Conservation (phyloP, 1,284 basidiomycete species). For the Ganoderma leucocontextum region DNA sequence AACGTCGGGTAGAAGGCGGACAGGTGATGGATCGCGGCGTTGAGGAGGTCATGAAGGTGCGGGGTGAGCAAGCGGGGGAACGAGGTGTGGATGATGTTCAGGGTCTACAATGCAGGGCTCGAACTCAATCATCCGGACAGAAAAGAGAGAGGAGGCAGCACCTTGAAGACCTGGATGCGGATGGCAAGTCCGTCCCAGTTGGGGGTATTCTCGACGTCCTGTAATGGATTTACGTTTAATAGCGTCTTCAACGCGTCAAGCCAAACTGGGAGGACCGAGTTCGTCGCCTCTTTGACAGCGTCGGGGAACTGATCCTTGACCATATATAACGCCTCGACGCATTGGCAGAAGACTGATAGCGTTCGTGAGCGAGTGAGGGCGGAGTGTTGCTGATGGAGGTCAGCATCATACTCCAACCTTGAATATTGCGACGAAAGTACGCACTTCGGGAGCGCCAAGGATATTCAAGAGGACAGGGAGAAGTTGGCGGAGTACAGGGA, state of each 20-base stretch:
- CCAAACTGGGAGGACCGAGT: slow-evolving; percentile 89
- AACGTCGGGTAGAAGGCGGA: slow-evolving; percentile 73
- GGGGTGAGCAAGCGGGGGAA: slow-evolving; percentile 76
- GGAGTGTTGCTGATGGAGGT: slow-evolving; percentile 64
- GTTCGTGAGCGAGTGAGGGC: slow-evolving; percentile 85
- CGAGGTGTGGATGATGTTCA: slow-evolving; percentile 77
- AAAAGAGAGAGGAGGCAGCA: slow-evolving; percentile 38
- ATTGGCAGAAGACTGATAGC: slow-evolving; percentile 91
- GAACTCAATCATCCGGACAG: slow-evolving; percentile 10
- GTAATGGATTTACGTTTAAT: slow-evolving; percentile 68
- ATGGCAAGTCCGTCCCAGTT: slow-evolving; percentile 85
- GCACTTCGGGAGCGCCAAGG: slow-evolving; percentile 77
- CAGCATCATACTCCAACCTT: not conserved
- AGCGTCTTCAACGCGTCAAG: slow-evolving; percentile 85
- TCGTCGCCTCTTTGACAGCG: slow-evolving; percentile 84
- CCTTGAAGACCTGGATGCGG: slow-evolving; percentile 83
- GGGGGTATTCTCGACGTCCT: slow-evolving; percentile 62
- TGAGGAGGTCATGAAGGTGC: slow-evolving; percentile 69
- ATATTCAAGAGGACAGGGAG: slow-evolving; percentile 88
- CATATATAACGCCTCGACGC: slow-evolving; percentile 90
- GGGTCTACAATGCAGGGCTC: slow-evolving; percentile 55
- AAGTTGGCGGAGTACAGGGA: slow-evolving; percentile 86
- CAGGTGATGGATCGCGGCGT: slow-evolving; percentile 72
- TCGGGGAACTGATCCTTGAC: slow-evolving; percentile 93
- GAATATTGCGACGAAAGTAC: slow-evolving; percentile 25